Evolutionary conservation across 768 basidiomycete genomes (phyloP).

Genomic region (Podaxis sp.): DNA sequence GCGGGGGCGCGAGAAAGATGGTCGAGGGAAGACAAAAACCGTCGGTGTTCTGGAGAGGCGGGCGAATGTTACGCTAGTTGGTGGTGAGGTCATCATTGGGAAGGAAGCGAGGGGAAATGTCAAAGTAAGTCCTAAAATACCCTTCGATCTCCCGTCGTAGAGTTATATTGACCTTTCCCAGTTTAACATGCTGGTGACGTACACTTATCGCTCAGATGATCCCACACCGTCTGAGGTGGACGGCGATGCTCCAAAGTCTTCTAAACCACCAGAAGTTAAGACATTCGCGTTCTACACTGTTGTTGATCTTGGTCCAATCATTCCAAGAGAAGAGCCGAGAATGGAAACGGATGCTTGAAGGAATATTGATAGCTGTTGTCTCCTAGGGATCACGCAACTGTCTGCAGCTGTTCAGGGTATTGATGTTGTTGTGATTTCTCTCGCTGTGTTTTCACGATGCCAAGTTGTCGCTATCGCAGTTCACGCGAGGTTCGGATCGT

Average conservation of each 20-base stretch:
- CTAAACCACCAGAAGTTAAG: slow-evolving; percentile 69
- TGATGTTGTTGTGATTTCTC: too few species aligned
- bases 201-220: slow-evolving; percentile 93
- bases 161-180: slow-evolving; percentile 30
- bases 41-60: slow-evolving; percentile 86
- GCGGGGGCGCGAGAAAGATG: slow-evolving; percentile 44
- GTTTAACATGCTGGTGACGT: slow-evolving; percentile 94
- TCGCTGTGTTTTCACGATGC: too few species aligned
- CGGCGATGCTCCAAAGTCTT: slow-evolving; percentile 34
- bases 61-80: slow-evolving; percentile 86
- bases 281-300: slow-evolving; percentile 89
- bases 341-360: slow-evolving; percentile 14
- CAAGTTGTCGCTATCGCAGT: too few species aligned
- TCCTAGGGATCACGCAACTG: background rate
- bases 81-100: slow-evolving; percentile 84
- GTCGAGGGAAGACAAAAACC: slow-evolving; percentile 47
- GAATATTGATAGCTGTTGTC: background rate
- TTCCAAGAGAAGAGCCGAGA: slow-evolving; percentile 53
- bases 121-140: slow-evolving; percentile 51
- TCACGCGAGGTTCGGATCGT: too few species aligned
- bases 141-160: background rate
- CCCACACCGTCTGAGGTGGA: slow-evolving; percentile 60
- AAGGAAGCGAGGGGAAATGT: slow-evolving; percentile 76
- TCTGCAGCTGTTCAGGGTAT: too few species aligned
- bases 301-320: slow-evolving; percentile 73